Percentiles rank a stretch among this genome's conserved stretches.
These are phyloP conservation scores for Phytophthora hibernalis DNA, from an alignment of 352 stramenopile genomes.

Conservation along the genomic window DNA sequence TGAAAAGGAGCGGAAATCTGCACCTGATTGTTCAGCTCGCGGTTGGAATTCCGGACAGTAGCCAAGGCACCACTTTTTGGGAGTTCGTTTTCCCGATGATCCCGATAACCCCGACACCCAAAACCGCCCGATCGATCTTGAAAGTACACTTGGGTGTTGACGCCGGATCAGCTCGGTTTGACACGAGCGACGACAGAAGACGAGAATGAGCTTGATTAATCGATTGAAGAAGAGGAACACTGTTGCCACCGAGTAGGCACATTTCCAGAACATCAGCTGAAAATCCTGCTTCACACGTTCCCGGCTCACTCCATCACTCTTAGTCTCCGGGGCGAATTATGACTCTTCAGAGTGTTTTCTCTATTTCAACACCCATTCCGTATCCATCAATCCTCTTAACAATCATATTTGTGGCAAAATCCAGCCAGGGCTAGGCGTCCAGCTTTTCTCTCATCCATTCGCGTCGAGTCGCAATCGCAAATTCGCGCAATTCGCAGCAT, in stretches of 20 bases:
- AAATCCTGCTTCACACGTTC: slow-evolving; percentile 8
- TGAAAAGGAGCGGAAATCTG: neutral
- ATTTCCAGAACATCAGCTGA: neutral
- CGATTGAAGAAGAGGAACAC: neutral
- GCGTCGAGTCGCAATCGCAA: slow-evolving; percentile 1
- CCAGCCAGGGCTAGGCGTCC: neutral
- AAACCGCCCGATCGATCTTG: neutral
- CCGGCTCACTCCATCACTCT: neutral
- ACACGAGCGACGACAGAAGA: neutral
- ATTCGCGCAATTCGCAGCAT: slow-evolving; percentile 15
- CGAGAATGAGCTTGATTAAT: neutral
- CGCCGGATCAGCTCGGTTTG: neutral
- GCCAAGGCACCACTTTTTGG: neutral
- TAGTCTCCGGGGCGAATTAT: neutral
- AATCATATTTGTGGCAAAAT: neutral
- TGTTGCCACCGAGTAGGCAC: no score
- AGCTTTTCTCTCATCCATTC: neutral
- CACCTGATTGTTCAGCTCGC: slow-evolving; percentile 2
- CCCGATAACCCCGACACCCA: neutral
- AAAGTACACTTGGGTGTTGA: neutral
- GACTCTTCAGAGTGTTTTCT: neutral
- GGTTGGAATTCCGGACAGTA: neutral
- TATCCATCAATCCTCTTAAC: neutral
- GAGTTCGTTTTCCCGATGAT: slow-evolving; percentile 2
- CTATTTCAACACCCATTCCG: neutral